Evolutionary conservation across 805 yeast species (phyloP), one percentile per base, ranked within the genome.

Genomic region (Saccharomycopsis olivae): DNA sequence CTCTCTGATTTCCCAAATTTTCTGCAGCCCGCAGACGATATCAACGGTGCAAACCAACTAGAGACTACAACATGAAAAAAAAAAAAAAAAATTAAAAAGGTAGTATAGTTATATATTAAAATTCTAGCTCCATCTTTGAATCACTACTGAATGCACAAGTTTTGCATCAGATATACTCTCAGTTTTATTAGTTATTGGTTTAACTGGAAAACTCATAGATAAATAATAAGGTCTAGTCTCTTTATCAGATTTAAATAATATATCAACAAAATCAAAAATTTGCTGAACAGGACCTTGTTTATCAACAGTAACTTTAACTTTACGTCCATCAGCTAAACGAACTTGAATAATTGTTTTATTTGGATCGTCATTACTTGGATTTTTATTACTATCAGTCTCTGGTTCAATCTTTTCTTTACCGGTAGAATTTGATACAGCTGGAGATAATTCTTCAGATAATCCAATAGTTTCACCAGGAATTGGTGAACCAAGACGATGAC

Each of bases 111-210:
- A n/a, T n/a, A n/a, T n/a, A n/a, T n/a, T n/a, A n/a, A n/a, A n/a
- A n/a, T n/a, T n/a, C n/a, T n/a, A n/a, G n/a, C n/a, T n/a, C 92
- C 94, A 83, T 62, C 92, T 78, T 59, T 86, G 96, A 14, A 88
- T 85, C 23, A 88, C 77, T n/a, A 85, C 95, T 2, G 96, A 73
- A 50, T 84, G 84, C 37, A 71, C 69, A 47, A 86, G 65, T 25
- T 85, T 85, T 3, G 94, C 92, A 21, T 77, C 86, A 41, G 69
- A 72, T 36, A 89, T 73, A 2, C 81, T 70, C 29, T 66, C 54
- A 9, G 61, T 63, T 33, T 66, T 61, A 42, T 81, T 75, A 36
- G 70, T 75, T 30, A 89, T 71, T 20, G 79, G 75, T 55, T 74
- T 72, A 21, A 82, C 78, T 8, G 97, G 97, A 63, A 85, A 85